Evolutionary conservation across 2,329 filamentous ascomycete species (phyloP).

Genomic region (Hortaea sp.): DNA sequence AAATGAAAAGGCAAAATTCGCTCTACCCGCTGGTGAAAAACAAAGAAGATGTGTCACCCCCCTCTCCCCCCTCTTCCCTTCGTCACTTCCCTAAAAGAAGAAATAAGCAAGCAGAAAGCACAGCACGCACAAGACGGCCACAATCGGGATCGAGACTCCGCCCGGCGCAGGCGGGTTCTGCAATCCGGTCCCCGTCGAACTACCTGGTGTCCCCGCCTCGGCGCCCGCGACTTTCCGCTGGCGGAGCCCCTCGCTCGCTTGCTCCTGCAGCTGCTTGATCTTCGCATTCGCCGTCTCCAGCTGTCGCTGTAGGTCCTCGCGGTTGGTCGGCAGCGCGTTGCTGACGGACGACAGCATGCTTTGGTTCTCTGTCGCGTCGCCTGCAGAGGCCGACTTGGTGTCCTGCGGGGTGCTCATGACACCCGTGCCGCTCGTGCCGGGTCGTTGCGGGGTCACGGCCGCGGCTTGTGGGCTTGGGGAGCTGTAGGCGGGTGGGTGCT

Average conservation of each 20-base stretch:
- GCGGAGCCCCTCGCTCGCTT: slow-evolving; percentile 59
- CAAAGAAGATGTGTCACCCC: too few species aligned
- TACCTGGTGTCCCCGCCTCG: slow-evolving; percentile 1
- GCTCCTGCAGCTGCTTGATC: slow-evolving; percentile 57
- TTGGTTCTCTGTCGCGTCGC: slow-evolving; percentile 26
- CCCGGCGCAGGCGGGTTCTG: slow-evolving; percentile 31
- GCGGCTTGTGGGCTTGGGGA: slow-evolving; percentile 43
- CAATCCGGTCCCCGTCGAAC: slow-evolving; percentile 9
- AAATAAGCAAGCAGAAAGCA: slow-evolving; percentile 93
- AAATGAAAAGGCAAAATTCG: too few species aligned
- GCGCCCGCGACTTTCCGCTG: slow-evolving; percentile 55
- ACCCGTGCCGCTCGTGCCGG: background rate
- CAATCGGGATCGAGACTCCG: slow-evolving; percentile 79
- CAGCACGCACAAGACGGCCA: slow-evolving; percentile 71
- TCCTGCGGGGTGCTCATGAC: slow-evolving; percentile 23
- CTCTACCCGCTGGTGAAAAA: too few species aligned
- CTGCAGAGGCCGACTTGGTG: slow-evolving; percentile 23
- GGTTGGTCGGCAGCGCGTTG: slow-evolving; percentile 36
- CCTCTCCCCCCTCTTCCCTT: too few species aligned
- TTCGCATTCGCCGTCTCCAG: slow-evolving; percentile 65
- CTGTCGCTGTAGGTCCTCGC: slow-evolving; percentile 60
- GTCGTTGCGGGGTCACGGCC: slow-evolving; percentile 37
- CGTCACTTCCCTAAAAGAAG: slow-evolving; percentile 60
- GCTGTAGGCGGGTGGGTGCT: slow-evolving; percentile 43
- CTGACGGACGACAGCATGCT: slow-evolving; percentile 33